Conservation (phyloP, 2,329 filamentous ascomycete species). For the Dactylellina drechsleri region DNA sequence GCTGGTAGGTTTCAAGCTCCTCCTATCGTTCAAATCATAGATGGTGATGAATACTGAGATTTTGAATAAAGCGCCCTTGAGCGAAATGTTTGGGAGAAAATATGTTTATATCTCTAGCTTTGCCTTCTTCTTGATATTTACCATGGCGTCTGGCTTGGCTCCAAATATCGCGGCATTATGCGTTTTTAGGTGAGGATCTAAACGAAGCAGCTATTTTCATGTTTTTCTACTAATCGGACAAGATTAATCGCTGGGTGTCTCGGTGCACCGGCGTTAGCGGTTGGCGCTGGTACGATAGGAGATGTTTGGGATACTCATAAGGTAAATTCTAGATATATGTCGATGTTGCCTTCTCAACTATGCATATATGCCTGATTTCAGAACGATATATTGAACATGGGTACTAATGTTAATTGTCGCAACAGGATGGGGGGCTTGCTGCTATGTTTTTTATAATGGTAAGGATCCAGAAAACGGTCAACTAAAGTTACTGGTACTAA, state of each 20-base stretch:
- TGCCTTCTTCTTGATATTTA: conserved; percentile 58
- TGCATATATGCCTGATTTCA: background rate
- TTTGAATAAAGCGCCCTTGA: conserved; percentile 46
- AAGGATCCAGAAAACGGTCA: background rate
- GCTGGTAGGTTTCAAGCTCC: conserved; percentile 29
- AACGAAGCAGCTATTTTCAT: background rate
- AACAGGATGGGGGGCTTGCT: conserved; percentile 43
- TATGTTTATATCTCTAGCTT: conserved; percentile 59
- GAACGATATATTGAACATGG: background rate
- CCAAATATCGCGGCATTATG: conserved; percentile 54
- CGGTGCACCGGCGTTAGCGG: conserved; percentile 64
- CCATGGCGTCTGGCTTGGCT: conserved; percentile 57
- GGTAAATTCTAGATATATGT: background rate
- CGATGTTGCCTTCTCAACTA: background rate
- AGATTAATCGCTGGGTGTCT: conserved; percentile 62
- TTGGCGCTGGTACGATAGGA: conserved; percentile 66
- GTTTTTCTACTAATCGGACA: conserved; percentile 58
- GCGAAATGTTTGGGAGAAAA: conserved; percentile 55
- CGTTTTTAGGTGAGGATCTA: conserved; percentile 29
- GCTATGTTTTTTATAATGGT: conserved; percentile 54
- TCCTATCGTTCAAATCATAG: background rate
- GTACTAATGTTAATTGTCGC: background rate
- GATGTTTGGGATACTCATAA: conserved; percentile 63
- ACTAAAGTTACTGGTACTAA: conserved; percentile 4
- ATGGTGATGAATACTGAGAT: conserved; percentile 11